These are phyloP conservation scores for Croton setiger DNA, from an alignment of 441 rosid species.

Conservation along the genomic window DNA sequence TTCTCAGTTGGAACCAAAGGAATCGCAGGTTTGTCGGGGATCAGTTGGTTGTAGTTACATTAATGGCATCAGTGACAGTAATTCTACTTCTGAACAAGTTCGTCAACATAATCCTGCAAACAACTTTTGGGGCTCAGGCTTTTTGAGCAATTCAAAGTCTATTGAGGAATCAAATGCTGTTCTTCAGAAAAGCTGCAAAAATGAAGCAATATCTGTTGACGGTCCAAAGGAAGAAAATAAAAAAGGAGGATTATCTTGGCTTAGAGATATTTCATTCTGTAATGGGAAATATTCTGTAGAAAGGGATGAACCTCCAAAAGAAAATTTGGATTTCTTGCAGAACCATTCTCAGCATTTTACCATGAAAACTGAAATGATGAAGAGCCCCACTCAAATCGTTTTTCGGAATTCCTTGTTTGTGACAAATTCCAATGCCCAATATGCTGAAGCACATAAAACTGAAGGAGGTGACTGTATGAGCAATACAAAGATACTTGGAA, in stretches of 20 bases:
- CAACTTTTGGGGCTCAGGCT: slow-evolving; percentile 14
- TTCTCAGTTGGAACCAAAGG: slow-evolving; percentile 30
- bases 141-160: slow-evolving; percentile 21
- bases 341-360: slow-evolving; percentile 26
- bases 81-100: slow-evolving; percentile 25
- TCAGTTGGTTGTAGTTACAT: slow-evolving; percentile 20
- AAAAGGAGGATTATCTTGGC: slow-evolving; percentile 31
- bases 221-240: slow-evolving; percentile 20
- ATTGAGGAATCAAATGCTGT: slow-evolving; percentile 20
- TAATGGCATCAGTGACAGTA: slow-evolving; percentile 23
- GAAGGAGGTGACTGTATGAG: slow-evolving; percentile 27
- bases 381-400: slow-evolving; percentile 14
- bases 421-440: slow-evolving; percentile 17
- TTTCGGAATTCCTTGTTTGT: slow-evolving; percentile 28
- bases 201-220: slow-evolving; percentile 15
- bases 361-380: slow-evolving; percentile 24
- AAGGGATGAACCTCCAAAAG: slow-evolving; percentile 21
- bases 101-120: slow-evolving; percentile 11
- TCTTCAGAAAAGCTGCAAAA: slow-evolving; percentile 19
- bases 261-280: slow-evolving; percentile 20
- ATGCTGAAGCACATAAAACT: slow-evolving; percentile 21
- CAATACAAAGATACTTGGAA: slow-evolving; percentile 30
- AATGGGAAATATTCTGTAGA: slow-evolving; percentile 21
- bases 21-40: slow-evolving; percentile 17
- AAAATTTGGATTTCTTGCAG: slow-evolving; percentile 25